A percentile compares a stretch with the other conserved stretches of the same genome.
These are phyloP conservation scores for Mycena vitilis DNA, from an alignment of 768 basidiomycete genomes.

Conservation along the genomic window DNA sequence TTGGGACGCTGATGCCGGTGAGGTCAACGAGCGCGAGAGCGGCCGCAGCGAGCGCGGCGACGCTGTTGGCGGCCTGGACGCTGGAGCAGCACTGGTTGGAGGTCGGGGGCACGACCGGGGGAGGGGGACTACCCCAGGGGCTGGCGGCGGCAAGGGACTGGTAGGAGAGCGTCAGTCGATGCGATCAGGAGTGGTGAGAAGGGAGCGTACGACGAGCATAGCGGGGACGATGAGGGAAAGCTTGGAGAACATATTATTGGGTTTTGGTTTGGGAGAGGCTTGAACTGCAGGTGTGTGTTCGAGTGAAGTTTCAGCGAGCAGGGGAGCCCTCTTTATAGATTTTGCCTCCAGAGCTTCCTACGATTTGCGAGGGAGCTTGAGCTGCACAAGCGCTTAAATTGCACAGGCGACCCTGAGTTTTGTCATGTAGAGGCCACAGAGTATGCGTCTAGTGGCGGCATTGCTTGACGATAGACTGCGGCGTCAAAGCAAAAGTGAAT, in stretches of 20 bases:
- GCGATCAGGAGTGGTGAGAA: too few species aligned
- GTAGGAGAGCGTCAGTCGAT: not conserved
- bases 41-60: constrained; percentile 19
- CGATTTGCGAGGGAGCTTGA: too few species aligned
- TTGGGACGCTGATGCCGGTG: constrained; percentile 21
- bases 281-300: constrained; percentile 28
- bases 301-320: not conserved
- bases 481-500: too few species aligned
- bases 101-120: constrained; percentile 27
- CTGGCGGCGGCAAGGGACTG: constrained; percentile 35
- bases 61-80: constrained; percentile 26
- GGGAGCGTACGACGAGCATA: constrained; percentile 11
- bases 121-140: not conserved
- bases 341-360: too few species aligned
- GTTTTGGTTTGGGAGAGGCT: not conserved
- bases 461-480: too few species aligned
- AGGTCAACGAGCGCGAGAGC: constrained; percentile 15
- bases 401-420: too few species aligned
- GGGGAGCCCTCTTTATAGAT: not conserved
- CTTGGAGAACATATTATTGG: constrained; percentile 31
- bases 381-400: too few species aligned
- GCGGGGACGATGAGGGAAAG: constrained; percentile 14
- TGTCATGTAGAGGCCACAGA: too few species aligned
- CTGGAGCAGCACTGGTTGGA: constrained; percentile 32
- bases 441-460: too few species aligned